Percentiles rank a stretch among this genome's conserved stretches.
Evolutionary conservation across 306 rosid genomes (phyloP).

Genomic region (Prunus persica): Prunus_persica_NCBIv2 NC_034015.1:14001001-14001500

Average conservation of each 20-base stretch:
- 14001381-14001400: slow-evolving; percentile 65
- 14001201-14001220: slow-evolving; percentile 58
- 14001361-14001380: slow-evolving; percentile 78
- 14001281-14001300: slow-evolving; percentile 4
- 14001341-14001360: slow-evolving; percentile 84
- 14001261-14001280: not conserved
- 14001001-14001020: slow-evolving; percentile 9
- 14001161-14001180: slow-evolving; percentile 58
- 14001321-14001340: slow-evolving; percentile 6
- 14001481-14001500: not conserved
- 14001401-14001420: slow-evolving; percentile 58
- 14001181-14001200: slow-evolving; percentile 58
- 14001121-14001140: slow-evolving; percentile 86
- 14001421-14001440: slow-evolving; percentile 91
- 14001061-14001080: not conserved
- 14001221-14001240: slow-evolving; percentile 73
- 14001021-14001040: not conserved
- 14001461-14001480: not conserved
- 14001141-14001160: slow-evolving; percentile 39
- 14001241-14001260: slow-evolving; percentile 1
- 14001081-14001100: slow-evolving; percentile 82
- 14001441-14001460: slow-evolving; percentile 14
- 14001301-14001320: not conserved
- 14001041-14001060: not conserved
- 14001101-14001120: slow-evolving; percentile 86